Evolutionary conservation across 345 rosid genomes (phyloP).

Genomic region (Dipteronia dyeriana): DNA sequence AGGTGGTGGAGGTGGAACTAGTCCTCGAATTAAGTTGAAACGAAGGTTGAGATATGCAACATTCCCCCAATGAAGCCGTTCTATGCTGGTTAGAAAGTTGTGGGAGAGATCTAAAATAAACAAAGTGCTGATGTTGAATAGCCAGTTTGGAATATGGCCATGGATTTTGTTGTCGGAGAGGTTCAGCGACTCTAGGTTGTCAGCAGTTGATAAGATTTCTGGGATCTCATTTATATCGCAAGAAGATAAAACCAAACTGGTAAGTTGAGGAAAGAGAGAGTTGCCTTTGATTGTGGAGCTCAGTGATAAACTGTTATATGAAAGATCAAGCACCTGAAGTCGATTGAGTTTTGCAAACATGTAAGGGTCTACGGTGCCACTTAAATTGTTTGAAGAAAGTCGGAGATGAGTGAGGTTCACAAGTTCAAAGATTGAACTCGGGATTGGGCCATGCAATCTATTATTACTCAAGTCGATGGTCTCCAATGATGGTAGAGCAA

Average conservation of each 20-base stretch:
- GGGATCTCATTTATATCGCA: slow-evolving; percentile 33
- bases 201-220: not conserved
- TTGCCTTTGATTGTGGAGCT: not conserved
- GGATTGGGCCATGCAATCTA: no score
- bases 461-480: no score
- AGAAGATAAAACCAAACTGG: not conserved
- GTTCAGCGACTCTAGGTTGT: not conserved
- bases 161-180: slow-evolving; percentile 16
- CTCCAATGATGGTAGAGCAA: no score
- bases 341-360: no score
- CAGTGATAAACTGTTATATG: no score
- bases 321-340: no score
- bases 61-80: slow-evolving; percentile 6
- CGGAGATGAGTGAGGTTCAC: no score
- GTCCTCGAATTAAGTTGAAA: slow-evolving; percentile 14
- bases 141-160: slow-evolving; percentile 18
- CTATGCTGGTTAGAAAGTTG: slow-evolving; percentile 3
- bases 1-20: not conserved
- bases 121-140: not conserved
- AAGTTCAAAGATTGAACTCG: no score
- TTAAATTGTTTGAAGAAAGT: no score
- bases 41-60: not conserved
- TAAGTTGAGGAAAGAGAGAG: slow-evolving; percentile 16
- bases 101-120: slow-evolving; percentile 2
- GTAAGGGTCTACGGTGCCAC: no score